Evolutionary conservation across 192 early-diverging fungal genomes (phyloP).

Genomic region (Coemansia sp.): DNA sequence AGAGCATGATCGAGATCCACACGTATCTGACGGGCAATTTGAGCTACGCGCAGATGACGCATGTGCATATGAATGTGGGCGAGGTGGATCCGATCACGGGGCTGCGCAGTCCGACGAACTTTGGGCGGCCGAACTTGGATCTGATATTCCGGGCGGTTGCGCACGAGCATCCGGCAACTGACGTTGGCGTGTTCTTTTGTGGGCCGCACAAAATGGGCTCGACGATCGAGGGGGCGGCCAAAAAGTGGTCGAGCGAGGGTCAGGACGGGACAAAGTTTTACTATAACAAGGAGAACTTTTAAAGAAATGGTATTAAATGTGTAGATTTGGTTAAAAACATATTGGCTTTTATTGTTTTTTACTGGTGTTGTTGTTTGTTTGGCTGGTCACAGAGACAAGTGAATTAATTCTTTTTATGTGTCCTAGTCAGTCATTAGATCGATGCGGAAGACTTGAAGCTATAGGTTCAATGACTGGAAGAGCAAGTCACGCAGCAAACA

Average conservation of each 20-base stretch:
- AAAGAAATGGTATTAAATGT: too few species aligned
- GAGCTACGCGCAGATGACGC: conserved; percentile 54
- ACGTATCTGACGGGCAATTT: conserved; percentile 72
- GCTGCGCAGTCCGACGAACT: conserved; percentile 67
- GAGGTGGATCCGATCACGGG: conserved; percentile 69
- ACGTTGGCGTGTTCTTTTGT: conserved; percentile 86
- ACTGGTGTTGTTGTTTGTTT: too few species aligned
- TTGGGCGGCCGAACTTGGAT: conserved; percentile 77
- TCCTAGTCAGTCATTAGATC: too few species aligned
- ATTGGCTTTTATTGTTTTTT: too few species aligned
- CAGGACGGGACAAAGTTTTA: conserved; percentile 67
- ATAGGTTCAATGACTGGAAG: too few species aligned
- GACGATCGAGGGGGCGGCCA: conserved; percentile 59
- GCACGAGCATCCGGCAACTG: conserved; percentile 62
- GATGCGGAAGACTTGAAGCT: too few species aligned
- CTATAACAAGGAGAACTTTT: conserved; percentile 68
- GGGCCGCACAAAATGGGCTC: conserved; percentile 69
- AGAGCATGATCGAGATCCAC: conserved; percentile 71
- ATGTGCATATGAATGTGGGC: conserved; percentile 53
- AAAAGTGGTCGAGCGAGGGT: conserved; percentile 59
- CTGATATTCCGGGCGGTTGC: conserved; percentile 64
- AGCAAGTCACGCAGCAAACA: too few species aligned
- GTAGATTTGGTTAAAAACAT: too few species aligned
- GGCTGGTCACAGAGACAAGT: too few species aligned
- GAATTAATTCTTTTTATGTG: too few species aligned